A percentile compares a stretch with the other conserved stretches of the same genome.
Conservation (phyloP, 768 basidiomycete genomes). For the Termitomyces sp. region DNA sequence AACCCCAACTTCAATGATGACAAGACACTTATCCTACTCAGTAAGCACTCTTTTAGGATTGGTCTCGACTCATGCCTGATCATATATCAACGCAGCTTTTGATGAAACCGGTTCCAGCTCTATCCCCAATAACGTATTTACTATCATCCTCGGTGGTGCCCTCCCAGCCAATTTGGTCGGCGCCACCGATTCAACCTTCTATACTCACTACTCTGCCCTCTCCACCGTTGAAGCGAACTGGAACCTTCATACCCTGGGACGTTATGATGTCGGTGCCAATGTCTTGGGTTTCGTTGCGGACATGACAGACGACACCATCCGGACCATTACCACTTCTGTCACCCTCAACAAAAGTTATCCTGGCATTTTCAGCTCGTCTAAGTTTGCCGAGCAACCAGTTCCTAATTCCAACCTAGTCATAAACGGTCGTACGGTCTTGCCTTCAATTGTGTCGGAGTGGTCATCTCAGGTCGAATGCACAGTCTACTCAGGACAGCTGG, state of each 20-base stretch:
- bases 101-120: constrained; percentile 45
- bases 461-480: constrained; percentile 19
- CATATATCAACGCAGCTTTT: constrained; percentile 26
- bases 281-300: constrained; percentile 48
- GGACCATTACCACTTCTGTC: constrained; percentile 8
- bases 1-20: constrained; percentile 49
- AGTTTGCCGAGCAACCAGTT: constrained; percentile 11
- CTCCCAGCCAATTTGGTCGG: constrained; percentile 36
- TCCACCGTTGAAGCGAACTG: constrained; percentile 60
- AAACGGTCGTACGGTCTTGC: constrained; percentile 20
- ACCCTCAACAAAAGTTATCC: constrained; percentile 20
- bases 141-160: constrained; percentile 37
- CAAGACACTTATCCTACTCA: constrained; percentile 52
- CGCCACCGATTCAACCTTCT: constrained; percentile 47
- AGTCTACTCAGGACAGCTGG: constrained; percentile 15
- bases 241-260: constrained; percentile 56
- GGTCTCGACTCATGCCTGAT: background rate
- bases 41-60: background rate
- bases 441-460: constrained; percentile 18
- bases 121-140: constrained; percentile 41
- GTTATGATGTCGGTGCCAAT: constrained; percentile 32
- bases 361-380: constrained; percentile 18
- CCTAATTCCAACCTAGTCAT: constrained; percentile 21
- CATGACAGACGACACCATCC: constrained; percentile 34
- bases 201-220: constrained; percentile 57